Evolutionary conservation across 208 protist genomes (phyloP), one percentile per base, ranked within the genome.

Genomic region (Blechomonas ayalai): DNA sequence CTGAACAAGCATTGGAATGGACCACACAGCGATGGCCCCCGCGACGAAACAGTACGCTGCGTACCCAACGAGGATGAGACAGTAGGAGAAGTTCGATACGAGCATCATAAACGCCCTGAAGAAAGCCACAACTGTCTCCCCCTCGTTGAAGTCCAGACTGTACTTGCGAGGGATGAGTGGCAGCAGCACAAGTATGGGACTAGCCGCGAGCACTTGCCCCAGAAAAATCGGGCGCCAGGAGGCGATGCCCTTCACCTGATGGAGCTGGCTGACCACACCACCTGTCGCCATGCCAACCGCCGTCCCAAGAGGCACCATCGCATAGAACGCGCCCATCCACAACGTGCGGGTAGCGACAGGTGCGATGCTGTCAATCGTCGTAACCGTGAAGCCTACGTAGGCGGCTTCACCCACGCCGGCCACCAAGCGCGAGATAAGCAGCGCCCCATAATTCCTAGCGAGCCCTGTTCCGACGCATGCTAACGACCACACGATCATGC

Each of bases 11-110:
- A 91, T 55, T 16, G 72, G 69, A 22, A 91, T 86, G 19, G 65
- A 74, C 84, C 85, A 95, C 12, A 80, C 73, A 0, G 80, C 72
- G 31, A 94, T 49, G 18, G 71, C 82, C 1, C 84, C 85, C 8
- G 82, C 52, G n/a, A 89, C 80, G 44, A 93, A 93, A 46, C 71
- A 90, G 65, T 90, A 90, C 24, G 67, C 66, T n/a, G 77, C 60
- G 42, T 87, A 86, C 24, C 85, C 89, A 22, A 86, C 49, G 0
- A 85, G 61, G 19, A 79, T 62, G 37, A 90, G 51, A 25, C 87
- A 9, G 40, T 80, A 95, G 15, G 68, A 62, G 16, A 36, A 10
- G 59, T 90, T 89, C 26, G 26, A 37, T 26, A 88, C 22, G 19
- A 95, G 40, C 1, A 15, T 7, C n/a, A 20, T 22, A 7, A 79